Evolutionary conservation across 345 rosid species (phyloP).

Genomic region (Viola odorata): DNA sequence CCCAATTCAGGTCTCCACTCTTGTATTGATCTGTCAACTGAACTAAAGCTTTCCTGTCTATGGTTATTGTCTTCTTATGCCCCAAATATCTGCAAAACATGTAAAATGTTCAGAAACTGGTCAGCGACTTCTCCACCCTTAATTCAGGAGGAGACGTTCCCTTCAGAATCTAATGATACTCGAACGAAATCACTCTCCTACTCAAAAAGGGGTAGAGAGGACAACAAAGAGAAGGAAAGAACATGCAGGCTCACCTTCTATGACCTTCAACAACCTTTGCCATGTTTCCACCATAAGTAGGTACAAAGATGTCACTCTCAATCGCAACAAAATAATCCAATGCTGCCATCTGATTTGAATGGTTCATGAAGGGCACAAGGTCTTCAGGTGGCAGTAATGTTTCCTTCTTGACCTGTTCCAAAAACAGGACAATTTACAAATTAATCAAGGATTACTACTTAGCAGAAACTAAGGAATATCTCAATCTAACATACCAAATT

Average conservation of each 20-base stretch:
- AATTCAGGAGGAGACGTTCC: too few relatives aligned
- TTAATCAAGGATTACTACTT: too few relatives aligned
- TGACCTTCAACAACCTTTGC: constrained; percentile 48
- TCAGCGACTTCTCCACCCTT: too few relatives aligned
- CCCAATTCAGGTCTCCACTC: constrained; percentile 1
- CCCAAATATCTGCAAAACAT: neutral
- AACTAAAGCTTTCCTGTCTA: constrained; percentile 1
- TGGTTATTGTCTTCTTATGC: neutral
- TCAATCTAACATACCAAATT: constrained; percentile 16
- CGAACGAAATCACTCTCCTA: too few relatives aligned
- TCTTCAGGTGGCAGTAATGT: constrained; percentile 33
- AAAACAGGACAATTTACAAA: too few relatives aligned
- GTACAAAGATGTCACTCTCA: constrained; percentile 41
- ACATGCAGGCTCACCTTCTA: constrained; percentile 15
- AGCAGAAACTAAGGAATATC: too few relatives aligned
- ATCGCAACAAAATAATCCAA: constrained; percentile 45
- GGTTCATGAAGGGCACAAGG: constrained; percentile 34
- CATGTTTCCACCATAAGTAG: constrained; percentile 49
- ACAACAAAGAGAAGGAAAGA: too few relatives aligned
- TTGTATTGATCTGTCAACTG: neutral
- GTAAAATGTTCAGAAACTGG: neutral
- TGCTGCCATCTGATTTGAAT: constrained; percentile 45
- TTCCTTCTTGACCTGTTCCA: constrained; percentile 33
- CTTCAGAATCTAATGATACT: too few relatives aligned
- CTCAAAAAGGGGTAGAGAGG: too few relatives aligned